A percentile compares a stretch with the other conserved stretches of the same genome.
Conservation (phyloP, 768 basidiomycete genomes). For the Naganishia kalamii region DNA sequence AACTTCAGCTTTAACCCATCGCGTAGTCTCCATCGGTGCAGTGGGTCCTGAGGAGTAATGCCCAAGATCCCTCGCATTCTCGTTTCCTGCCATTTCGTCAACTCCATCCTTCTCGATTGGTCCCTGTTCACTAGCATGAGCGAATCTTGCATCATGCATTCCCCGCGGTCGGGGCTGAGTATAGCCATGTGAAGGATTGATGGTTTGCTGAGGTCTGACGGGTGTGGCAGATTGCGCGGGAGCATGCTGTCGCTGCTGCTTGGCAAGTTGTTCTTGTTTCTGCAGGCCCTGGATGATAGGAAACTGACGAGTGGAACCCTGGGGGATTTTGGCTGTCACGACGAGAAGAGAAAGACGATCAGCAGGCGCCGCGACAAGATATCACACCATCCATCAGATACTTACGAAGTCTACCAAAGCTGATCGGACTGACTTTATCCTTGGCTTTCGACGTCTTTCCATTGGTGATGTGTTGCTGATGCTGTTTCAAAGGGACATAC, state of each 20-base stretch:
- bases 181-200: no score
- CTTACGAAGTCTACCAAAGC: constrained; percentile 9
- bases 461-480: not conserved
- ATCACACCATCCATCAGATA: not conserved
- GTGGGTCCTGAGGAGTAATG: no score
- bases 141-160: no score
- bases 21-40: no score
- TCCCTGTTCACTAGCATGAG: no score
- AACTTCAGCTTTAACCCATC: no score
- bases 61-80: no score
- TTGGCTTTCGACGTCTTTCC: not conserved
- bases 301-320: not conserved
- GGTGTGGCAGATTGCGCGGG: not conserved
- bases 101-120: no score
- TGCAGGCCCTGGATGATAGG: not conserved
- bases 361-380: not conserved
- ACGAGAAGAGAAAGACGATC: not conserved
- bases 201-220: no score
- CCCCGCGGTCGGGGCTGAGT: no score
- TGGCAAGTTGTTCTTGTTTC: constrained; percentile 8
- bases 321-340: not conserved
- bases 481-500: not conserved
- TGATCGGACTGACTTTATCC: not conserved
- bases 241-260: not conserved
- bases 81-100: no score